Evolutionary conservation across 495 filamentous ascomycete genomes (phyloP), one percentile per base, ranked within the genome.

Genomic region (Astrocystis sublimbata): DNA sequence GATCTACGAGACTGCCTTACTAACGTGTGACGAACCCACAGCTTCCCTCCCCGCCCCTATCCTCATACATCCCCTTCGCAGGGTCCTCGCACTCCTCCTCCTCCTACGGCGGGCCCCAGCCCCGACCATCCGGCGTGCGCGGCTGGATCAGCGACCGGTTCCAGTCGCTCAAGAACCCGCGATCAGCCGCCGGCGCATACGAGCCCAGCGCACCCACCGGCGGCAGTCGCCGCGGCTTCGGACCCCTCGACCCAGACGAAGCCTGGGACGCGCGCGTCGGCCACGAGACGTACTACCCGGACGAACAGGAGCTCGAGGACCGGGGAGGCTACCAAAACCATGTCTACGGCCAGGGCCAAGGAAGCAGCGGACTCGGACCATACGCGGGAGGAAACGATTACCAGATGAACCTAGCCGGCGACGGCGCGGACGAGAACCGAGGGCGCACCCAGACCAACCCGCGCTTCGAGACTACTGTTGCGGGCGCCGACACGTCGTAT

Each of bases 241-340:
- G 79, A 36, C 68, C 79, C 19, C 75, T 89, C 28, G 88, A 91
- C 68, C 88, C 86, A 0, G 88, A 91, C 71, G 87, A 88, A 60
- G 87, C 88, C 24, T 91, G 88, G 88, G 87, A 90, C 76, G 65
- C 87, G 50, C 69, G 85, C 35, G 88, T 91, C 4, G 86, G 85
- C 36, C 75, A 81, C 53, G 87, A 88, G 68, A 83, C 81, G 13
- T 71, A 72, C 46, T 85, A 86, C 65, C 85, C 87, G 61, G 80
- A 90, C 62, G 88, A 89, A 75, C 82, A 87, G 65, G 88, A 90
- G 71, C 69, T 84, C 7, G 80, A 79, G 0, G 35, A 73, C 70
- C 43, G 67, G 66, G 31, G 41, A 64, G 31, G 28, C 2, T 46
- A 60, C 13, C 65, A 65, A 2, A 38, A 28, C 30, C 43, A 30